These are phyloP conservation scores for Dimargaris xerosporica DNA, from an alignment of 192 early-diverging fungal species.

Conservation along the genomic window DNA sequence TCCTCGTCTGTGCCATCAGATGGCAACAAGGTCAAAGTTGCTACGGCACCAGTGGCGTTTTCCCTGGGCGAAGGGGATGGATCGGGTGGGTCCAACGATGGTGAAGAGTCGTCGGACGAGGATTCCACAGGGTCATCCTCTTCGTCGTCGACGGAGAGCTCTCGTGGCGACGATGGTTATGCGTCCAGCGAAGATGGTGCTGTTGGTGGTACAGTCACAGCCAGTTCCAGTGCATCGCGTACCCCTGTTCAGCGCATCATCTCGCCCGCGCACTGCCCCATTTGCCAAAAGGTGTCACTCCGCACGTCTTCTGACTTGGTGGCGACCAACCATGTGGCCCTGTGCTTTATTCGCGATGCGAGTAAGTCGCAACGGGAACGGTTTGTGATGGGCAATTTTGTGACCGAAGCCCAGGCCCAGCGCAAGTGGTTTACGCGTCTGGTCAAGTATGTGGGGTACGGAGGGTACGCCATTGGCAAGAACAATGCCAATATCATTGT, in stretches of 20 bases:
- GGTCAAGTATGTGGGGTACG: constrained; percentile 46
- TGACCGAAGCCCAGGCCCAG: constrained; percentile 58
- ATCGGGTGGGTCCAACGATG: too few relatives aligned
- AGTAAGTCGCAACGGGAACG: constrained; percentile 38
- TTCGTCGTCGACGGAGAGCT: neutral
- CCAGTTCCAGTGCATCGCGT: neutral
- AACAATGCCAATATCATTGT: constrained; percentile 64
- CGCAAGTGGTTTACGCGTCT: constrained; percentile 51
- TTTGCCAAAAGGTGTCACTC: constrained; percentile 45
- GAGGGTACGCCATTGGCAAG: constrained; percentile 39
- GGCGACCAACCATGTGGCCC: constrained; percentile 58
- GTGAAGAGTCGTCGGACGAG: too few relatives aligned
- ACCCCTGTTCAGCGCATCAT: neutral
- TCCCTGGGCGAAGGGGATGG: too few relatives aligned
- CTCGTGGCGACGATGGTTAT: neutral
- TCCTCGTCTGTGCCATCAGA: too few relatives aligned
- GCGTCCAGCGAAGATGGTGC: neutral
- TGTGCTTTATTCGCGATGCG: constrained; percentile 53
- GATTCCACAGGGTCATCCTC: too few relatives aligned
- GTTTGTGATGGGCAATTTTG: constrained; percentile 57
- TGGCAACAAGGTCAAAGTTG: too few relatives aligned
- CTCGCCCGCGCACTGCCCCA: constrained; percentile 36
- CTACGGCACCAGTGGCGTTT: too few relatives aligned
- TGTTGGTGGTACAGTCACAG: neutral
- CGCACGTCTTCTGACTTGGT: constrained; percentile 39